Evolutionary conservation across 495 filamentous ascomycete species (phyloP), one percentile per base, ranked within the genome.

Genomic region (Cudoniella acicularis): DNA sequence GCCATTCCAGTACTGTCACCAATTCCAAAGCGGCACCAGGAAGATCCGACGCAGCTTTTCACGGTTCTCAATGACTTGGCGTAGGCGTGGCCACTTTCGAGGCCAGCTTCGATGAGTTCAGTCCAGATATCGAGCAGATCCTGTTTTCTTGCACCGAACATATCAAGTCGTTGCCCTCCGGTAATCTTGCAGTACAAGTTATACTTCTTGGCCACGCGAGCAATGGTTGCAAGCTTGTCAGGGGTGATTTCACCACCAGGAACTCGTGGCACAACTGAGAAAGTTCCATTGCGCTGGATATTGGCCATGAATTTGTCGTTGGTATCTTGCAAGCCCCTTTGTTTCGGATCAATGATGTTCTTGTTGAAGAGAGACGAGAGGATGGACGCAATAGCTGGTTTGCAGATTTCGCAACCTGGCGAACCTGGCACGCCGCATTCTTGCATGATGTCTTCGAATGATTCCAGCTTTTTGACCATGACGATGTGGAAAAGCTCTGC

Each of bases 1-100:
- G 92, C 93, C 89, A 98, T 92, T 22, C 93, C 93, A n/a, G 96
- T 93, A 73, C 88, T 93, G 74, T 98, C 93, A 40, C 91, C 91
- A 57, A 96, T 86, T 57, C 93, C 93, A 62, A 90, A 98, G 3
- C 93, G 80, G 65, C 93, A 98, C 93, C 93, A 98, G 1, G 90
- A 94, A 1, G 89, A 93, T 23, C 93, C 93, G 2, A 98, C 93
- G 65, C 93, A 98, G 64, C 87, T 89, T 82, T 96, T 98, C 63
- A 98, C 88, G 8, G 93, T 96, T 48, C 93, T 81, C 54, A 98
- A 75, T 20, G 89, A 87, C 74, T 98, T 98, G 25, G 91, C 93
- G 68, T 98, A 98, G 1, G 91, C 93, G 67, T 98, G 91, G 0
- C 93, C 93, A 69, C 86, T 91, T 71, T 98, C 93, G 88, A 96